Evolutionary conservation across 495 filamentous ascomycete species (phyloP).

Genomic region (Jackrogersella minutella): DNA sequence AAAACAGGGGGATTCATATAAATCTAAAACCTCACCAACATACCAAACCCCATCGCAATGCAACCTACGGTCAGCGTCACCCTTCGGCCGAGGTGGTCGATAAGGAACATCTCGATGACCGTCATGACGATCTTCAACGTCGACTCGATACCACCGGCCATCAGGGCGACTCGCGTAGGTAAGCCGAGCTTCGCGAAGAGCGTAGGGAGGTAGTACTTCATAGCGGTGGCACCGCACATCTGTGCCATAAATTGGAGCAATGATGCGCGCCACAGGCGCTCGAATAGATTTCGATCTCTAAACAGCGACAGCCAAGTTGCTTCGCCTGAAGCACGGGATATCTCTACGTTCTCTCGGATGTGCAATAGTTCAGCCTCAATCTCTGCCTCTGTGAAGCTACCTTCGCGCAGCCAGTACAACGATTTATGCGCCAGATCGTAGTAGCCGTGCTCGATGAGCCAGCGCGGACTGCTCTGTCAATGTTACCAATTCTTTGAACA

Average conservation of each 20-base stretch:
- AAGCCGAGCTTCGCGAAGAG: slow-evolving; percentile 59
- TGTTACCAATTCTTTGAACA: background rate
- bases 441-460: slow-evolving; percentile 58
- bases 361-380: slow-evolving; percentile 48
- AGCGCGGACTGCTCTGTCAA: slow-evolving; percentile 49
- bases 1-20: background rate
- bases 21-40: slow-evolving; percentile 50
- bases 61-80: slow-evolving; percentile 54
- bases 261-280: slow-evolving; percentile 55
- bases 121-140: slow-evolving; percentile 62
- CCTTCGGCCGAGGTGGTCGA: slow-evolving; percentile 57
- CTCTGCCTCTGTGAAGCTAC: slow-evolving; percentile 46
- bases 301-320: slow-evolving; percentile 51
- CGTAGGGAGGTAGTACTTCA: slow-evolving; percentile 63
- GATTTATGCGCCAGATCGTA: slow-evolving; percentile 47
- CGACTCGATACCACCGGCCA: slow-evolving; percentile 59
- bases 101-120: slow-evolving; percentile 58
- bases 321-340: slow-evolving; percentile 40
- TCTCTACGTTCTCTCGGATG: slow-evolving; percentile 50
- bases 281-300: slow-evolving; percentile 49
- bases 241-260: slow-evolving; percentile 63
- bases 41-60: slow-evolving; percentile 55
- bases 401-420: slow-evolving; percentile 57
- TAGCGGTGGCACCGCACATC: slow-evolving; percentile 60
- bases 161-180: slow-evolving; percentile 51